phyloP scores from a whole-genome alignment of 2,329 filamentous ascomycete genomes.

The Aureobasidium sp. region DNA sequence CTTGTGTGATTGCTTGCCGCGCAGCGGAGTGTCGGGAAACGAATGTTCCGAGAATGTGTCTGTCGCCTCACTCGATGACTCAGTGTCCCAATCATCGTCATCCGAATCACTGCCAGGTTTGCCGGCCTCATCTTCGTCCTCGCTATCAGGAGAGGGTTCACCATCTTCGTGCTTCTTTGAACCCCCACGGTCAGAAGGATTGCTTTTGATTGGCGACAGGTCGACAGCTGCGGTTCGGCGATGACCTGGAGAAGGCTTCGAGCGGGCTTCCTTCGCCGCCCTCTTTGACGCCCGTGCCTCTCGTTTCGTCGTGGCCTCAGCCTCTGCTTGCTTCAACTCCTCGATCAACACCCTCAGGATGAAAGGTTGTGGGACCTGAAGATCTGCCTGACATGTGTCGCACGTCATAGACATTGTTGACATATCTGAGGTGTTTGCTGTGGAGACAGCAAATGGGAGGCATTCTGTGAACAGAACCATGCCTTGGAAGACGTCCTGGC shows the following conservation, averaged over 20 bases:
- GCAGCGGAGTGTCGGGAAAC: background rate
- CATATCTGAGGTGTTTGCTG: background rate
- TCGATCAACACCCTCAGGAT: background rate
- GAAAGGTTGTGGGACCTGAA: conserved; percentile 1
- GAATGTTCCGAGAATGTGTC: background rate
- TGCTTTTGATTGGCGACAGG: background rate
- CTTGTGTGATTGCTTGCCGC: background rate
- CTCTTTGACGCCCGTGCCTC: background rate
- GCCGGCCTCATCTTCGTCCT: background rate
- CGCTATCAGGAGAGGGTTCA: no score
- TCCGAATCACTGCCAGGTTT: background rate
- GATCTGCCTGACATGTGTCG: background rate
- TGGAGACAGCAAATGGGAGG: conserved; percentile 5
- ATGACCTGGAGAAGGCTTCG: background rate
- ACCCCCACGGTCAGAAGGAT: no score
- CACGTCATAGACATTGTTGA: background rate
- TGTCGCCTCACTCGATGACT: background rate
- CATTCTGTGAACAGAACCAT: background rate
- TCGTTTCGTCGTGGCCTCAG: background rate
- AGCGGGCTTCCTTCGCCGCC: background rate
- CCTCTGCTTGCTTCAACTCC: background rate
- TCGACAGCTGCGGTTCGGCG: background rate
- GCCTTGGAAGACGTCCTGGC: conserved; percentile 2
- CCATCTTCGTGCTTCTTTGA: no score
- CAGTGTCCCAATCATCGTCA: background rate